Percentiles rank a stretch among this genome's conserved stretches.
Conservation (phyloP, 768 basidiomycete species). For the Amanita muscaria region DNA sequence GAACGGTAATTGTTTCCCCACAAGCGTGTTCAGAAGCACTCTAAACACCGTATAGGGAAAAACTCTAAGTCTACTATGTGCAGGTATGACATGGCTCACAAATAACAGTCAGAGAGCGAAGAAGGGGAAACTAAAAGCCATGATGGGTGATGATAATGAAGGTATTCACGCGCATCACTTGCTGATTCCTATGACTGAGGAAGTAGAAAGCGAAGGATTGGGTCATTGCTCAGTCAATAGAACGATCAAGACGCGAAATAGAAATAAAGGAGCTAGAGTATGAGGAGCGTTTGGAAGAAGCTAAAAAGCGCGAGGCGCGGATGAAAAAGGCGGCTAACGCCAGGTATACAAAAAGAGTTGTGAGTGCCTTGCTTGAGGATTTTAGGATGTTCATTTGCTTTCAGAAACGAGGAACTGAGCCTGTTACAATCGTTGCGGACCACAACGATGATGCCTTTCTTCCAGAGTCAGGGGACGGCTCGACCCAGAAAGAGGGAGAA, state of each 20-base stretch:
- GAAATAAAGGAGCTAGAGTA: constrained; percentile 62
- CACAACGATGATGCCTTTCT: constrained; percentile 64
- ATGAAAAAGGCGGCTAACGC: constrained; percentile 46
- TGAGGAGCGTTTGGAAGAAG: constrained; percentile 47
- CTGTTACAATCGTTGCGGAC: constrained; percentile 16
- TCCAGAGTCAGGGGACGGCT: constrained; percentile 44
- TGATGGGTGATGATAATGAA: constrained; percentile 24
- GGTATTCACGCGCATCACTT: constrained; percentile 16
- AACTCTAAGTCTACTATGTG: constrained; percentile 71
- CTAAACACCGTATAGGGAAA: constrained; percentile 52
- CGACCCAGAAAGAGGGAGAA: constrained; percentile 27
- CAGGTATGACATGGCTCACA: constrained; percentile 64
- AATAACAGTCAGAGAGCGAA: constrained; percentile 63
- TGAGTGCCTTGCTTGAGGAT: constrained; percentile 21
- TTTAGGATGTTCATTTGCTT: not conserved
- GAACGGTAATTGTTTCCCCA: constrained; percentile 48
- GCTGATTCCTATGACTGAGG: not conserved
- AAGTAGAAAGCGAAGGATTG: constrained; percentile 50
- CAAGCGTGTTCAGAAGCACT: not conserved
- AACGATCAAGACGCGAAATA: constrained; percentile 53
- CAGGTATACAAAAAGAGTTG: constrained; percentile 52
- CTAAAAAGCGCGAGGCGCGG: constrained; percentile 53
- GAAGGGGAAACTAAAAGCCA: constrained; percentile 49
- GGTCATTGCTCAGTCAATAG: constrained; percentile 67
- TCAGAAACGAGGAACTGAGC: not conserved